Evolutionary conservation across 352 stramenopile genomes (phyloP).

Genomic region (Globisporangium paddicum): DNA sequence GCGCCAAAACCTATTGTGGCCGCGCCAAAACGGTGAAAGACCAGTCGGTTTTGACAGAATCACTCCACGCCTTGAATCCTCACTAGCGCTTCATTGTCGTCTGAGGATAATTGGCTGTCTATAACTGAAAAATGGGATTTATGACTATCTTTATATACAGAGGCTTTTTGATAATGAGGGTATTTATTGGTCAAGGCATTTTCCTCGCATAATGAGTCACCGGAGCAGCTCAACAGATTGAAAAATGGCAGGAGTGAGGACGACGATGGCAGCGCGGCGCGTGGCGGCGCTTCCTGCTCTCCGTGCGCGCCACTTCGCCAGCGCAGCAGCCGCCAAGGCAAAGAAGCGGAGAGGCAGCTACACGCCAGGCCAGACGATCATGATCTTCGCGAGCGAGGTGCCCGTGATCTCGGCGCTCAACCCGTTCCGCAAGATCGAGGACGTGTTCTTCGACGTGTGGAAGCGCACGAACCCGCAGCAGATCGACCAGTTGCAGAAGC

Average conservation of each 20-base stretch:
- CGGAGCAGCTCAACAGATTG: not conserved
- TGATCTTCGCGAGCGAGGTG: slow-evolving; percentile 86
- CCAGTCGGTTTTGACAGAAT: not conserved
- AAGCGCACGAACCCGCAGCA: slow-evolving; percentile 73
- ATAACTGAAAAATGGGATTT: not conserved
- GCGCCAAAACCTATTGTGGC: slow-evolving; percentile 7
- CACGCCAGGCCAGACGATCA: slow-evolving; percentile 27
- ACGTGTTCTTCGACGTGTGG: slow-evolving; percentile 79
- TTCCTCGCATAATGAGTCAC: not conserved
- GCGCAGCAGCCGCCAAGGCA: not conserved
- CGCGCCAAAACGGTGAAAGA: not conserved
- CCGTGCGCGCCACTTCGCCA: not conserved
- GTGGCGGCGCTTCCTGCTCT: not conserved
- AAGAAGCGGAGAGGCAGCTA: not conserved
- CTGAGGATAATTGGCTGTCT: not conserved
- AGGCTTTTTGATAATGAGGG: not conserved
- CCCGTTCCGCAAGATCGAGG: slow-evolving; percentile 79
- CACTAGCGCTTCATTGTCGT: not conserved
- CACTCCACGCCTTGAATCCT: not conserved
- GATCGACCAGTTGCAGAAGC: slow-evolving; percentile 35
- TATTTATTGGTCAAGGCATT: not conserved
- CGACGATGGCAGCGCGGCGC: not conserved
- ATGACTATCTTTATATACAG: not conserved
- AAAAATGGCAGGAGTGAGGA: not conserved
- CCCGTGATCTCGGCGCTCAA: slow-evolving; percentile 78